Evolutionary conservation across 352 stramenopile species (phyloP), one percentile per base, ranked within the genome.

Genomic region (Globisporangium barbulae): DNA sequence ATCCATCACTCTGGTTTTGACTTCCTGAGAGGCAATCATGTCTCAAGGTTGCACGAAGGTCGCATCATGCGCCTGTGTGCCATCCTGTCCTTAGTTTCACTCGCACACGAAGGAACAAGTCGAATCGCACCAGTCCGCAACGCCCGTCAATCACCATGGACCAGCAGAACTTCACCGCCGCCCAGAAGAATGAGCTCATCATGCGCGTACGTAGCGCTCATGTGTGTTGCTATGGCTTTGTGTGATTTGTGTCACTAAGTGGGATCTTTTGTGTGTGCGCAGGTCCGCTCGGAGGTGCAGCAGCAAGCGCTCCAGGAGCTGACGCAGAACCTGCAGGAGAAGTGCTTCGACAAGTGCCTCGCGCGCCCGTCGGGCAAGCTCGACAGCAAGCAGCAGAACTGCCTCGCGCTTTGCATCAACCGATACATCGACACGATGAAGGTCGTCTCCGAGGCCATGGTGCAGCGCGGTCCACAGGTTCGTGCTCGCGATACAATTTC

Each of bases 401-500:
- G 88, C 78, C 67, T 96, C 33, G 83, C 83, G 55, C 72, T 94
- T 50, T 96, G 88, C 69, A 91, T 94, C 66, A 93, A 96, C 70
- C 69, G 88, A 76, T 96, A 96, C 82, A 92, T 96, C 58, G 86
- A 96, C 71, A 95, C 88, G 30, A 95, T 96, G 86, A 93, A 95
- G 74, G 82, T 91, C 37, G 88, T 96, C 31, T 94, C 85, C 55
- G 76, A 94, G 59, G 71, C 82, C 31, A 92, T 96, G 81, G 75
- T 83, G 49, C 74, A 91, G 72, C 85, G 85, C 47, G 83, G 83
- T 31, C 72, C 74, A 13, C 78, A 89, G 76, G 80, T 90, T 35
- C 53, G 53, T 70, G 5, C 15, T 21, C 31, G 5, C 28, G 21
- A 45, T 15, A 45, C 13, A 15, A 8, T 42, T n/a, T 37, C 6